Evolutionary conservation across 208 protist species (phyloP), one percentile per base, ranked within the genome.

Genomic region (Kentomonas sorsogonicus): DNA sequence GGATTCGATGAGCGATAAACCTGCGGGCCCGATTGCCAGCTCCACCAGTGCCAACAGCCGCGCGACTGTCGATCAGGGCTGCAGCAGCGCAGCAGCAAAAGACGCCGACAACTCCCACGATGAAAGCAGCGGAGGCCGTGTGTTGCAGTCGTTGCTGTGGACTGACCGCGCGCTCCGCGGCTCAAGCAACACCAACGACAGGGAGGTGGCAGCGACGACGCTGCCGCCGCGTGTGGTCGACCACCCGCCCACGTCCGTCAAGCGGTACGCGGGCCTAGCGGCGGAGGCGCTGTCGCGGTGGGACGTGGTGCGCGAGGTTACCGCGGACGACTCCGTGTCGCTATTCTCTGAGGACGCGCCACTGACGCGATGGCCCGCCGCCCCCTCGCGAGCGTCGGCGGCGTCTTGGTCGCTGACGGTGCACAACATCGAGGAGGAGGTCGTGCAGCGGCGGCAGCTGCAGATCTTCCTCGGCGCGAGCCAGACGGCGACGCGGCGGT

Each of bases 221-320:
- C 23, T 6, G 31, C 25, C 7, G 33, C 34, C 30, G 7, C 38
- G 27, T 23, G 2, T 13, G 9, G 33, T 34, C 22, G 6, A 44
- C 18, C n/a, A 27, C 4, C 3, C 26, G 23, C 53, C 34, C 16
- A 60, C 29, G n/a, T 64, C 41, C 44, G 77, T 87, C 15, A 67
- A 69, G 16, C 65, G 58, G 25, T 91, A 88, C 67, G 87, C 79
- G 18, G 73, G 72, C 11, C 53, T 83, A 13, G 71, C 87, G 0
- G 80, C 87, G 16, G 73, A 80, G 58, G 67, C 83, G 10, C 79
- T 94, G 25, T 83, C 82, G 30, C 70, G 75, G 3, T 94, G 87
- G 87, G 82, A 89, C 36, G 62, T 80, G 55, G 71, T 81, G 18
- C 46, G 75, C 5, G 83, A 88, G n/a, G 71, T 77, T 7, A 61